These are phyloP conservation scores for Trebouxiophyceae sp. DNA, from an alignment of 163 green algal genomes.

Conservation along the genomic window DNA sequence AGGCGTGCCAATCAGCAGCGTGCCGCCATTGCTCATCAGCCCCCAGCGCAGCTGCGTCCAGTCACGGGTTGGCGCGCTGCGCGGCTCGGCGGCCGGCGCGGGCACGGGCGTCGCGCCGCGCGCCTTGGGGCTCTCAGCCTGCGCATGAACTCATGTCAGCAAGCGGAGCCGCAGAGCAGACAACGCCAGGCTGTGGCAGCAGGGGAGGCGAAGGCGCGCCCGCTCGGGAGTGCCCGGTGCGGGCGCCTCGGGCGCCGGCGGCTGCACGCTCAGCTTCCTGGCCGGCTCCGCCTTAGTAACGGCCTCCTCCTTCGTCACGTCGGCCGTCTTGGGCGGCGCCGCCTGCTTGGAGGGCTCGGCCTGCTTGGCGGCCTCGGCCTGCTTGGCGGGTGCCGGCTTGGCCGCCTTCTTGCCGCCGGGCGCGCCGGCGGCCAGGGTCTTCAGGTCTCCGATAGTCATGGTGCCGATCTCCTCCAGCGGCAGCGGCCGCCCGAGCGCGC, in stretches of 20 bases:
- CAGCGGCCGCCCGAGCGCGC: conserved; percentile 9
- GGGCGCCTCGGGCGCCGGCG: too few relatives aligned
- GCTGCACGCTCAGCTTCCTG: not conserved
- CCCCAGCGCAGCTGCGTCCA: not conserved
- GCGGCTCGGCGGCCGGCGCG: too few relatives aligned
- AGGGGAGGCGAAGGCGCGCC: too few relatives aligned
- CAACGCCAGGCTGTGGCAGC: too few relatives aligned
- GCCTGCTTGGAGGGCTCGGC: not conserved
- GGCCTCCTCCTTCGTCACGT: not conserved
- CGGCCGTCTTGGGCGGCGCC: not conserved
- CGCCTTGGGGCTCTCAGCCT: too few relatives aligned
- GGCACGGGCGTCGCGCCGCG: too few relatives aligned
- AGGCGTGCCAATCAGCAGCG: not conserved
- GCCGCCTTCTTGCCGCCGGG: not conserved
- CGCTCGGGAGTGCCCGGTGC: too few relatives aligned
- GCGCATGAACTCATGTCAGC: too few relatives aligned
- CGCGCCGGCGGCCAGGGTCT: not conserved
- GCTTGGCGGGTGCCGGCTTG: not conserved
- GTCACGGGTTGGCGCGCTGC: too few relatives aligned
- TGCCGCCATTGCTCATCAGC: not conserved
- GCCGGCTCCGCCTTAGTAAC: not conserved
- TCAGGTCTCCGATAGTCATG: not conserved
- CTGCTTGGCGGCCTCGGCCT: not conserved
- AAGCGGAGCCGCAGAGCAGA: too few relatives aligned
- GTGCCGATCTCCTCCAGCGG: conserved; percentile 11